Evolutionary conservation across 1,284 basidiomycete species (phyloP).

Genomic region (Polyporus tsugae): DNA sequence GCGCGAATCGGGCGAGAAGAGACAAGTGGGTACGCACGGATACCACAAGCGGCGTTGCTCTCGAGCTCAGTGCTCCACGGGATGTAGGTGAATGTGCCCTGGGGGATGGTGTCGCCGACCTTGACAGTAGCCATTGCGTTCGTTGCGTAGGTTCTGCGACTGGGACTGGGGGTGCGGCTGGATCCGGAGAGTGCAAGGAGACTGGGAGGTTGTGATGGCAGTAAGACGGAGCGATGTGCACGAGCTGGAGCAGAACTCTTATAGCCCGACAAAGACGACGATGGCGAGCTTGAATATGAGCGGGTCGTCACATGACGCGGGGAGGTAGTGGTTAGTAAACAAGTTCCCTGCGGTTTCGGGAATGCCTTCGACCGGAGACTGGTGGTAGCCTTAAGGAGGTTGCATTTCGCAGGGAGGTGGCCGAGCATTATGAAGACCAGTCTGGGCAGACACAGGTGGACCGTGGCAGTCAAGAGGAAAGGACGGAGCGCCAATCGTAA

Average conservation of each 20-base stretch:
- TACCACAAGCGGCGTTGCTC: conserved; percentile 67
- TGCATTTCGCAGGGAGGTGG: conserved; percentile 12
- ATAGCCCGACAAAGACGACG: conserved; percentile 12
- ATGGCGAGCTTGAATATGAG: conserved; percentile 1
- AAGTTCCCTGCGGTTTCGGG: conserved; percentile 16
- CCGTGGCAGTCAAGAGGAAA: background rate
- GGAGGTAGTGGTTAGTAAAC: conserved; percentile 30
- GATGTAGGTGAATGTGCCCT: conserved; percentile 68
- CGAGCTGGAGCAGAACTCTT: conserved; percentile 15
- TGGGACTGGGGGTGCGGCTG: background rate
- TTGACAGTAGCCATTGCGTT: conserved; percentile 45
- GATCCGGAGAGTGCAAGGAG: background rate
- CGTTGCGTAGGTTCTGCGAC: conserved; percentile 24
- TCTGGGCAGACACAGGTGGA: conserved; percentile 11
- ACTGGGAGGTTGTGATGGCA: background rate
- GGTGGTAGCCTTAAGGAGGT: conserved; percentile 6
- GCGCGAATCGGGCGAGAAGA: conserved; percentile 3
- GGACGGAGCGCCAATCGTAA: background rate
- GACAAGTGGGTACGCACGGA: conserved; percentile 55
- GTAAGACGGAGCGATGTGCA: conserved; percentile 2
- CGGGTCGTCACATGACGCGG: conserved; percentile 27
- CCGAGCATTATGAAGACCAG: conserved; percentile 20
- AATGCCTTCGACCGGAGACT: background rate
- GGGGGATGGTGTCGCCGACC: conserved; percentile 73
- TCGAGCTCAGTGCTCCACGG: conserved; percentile 74